phyloP scores from a whole-genome alignment of 1,284 basidiomycete species.

The Pascua guehoae region DNA sequence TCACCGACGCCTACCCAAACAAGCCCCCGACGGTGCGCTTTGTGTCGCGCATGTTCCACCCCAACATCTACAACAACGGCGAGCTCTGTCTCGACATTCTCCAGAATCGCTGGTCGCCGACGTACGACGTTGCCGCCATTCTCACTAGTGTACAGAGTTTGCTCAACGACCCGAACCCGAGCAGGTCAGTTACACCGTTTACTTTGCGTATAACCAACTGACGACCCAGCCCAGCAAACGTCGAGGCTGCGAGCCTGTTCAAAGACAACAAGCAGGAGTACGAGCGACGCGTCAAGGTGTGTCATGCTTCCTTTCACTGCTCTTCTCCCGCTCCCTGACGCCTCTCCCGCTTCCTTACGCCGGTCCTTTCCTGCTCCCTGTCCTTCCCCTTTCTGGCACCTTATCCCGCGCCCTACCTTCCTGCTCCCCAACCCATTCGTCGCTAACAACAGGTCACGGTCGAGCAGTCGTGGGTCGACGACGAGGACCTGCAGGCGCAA shows the following conservation, averaged over 20 bases:
- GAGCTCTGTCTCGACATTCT: slow-evolving; percentile 97
- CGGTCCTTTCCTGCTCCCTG: too few relatives aligned
- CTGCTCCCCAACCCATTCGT: too few relatives aligned
- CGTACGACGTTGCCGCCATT: slow-evolving; percentile 97
- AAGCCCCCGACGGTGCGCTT: slow-evolving; percentile 97
- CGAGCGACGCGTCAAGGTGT: slow-evolving; percentile 78
- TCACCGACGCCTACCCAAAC: slow-evolving; percentile 97
- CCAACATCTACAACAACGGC: slow-evolving; percentile 96
- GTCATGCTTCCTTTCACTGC: slow-evolving; percentile 2
- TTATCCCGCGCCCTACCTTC: too few relatives aligned
- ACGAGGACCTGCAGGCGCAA: slow-evolving; percentile 30
- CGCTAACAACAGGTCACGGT: slow-evolving; percentile 28
- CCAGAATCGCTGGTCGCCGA: slow-evolving; percentile 97
- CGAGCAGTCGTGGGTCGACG: slow-evolving; percentile 40
- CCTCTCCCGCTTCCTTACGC: too few relatives aligned
- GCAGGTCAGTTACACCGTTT: slow-evolving; percentile 61
- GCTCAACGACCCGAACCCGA: slow-evolving; percentile 95
- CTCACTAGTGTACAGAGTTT: slow-evolving; percentile 92
- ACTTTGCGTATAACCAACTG: background rate
- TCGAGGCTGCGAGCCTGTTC: slow-evolving; percentile 93
- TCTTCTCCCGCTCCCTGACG: too few relatives aligned
- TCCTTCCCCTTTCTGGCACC: too few relatives aligned
- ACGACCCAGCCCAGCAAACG: slow-evolving; percentile 78
- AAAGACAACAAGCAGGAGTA: slow-evolving; percentile 99
- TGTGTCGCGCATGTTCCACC: slow-evolving; percentile 96